Conservation (phyloP, 1,139 yeast genomes). For the Hansenula sp. region DNA sequence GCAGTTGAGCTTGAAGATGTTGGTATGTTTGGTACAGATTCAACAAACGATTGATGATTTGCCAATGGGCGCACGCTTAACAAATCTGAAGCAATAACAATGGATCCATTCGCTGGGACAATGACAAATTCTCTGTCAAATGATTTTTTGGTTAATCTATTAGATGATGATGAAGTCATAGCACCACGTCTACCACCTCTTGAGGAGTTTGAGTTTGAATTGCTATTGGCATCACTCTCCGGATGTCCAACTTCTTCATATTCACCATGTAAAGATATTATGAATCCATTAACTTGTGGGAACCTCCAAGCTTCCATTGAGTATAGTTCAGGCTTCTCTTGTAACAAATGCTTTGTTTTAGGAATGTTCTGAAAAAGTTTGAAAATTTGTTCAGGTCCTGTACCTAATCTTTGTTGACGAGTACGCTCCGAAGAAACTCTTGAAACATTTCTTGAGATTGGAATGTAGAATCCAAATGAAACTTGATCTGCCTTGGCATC, state of each 20-base stretch:
- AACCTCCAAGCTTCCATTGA: slow-evolving; percentile 77
- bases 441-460: slow-evolving; percentile 72
- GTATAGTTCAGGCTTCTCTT: slow-evolving; percentile 58
- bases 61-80: slow-evolving; percentile 64
- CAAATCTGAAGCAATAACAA: slow-evolving; percentile 83
- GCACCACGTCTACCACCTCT: slow-evolving; percentile 29
- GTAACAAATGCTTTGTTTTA: slow-evolving; percentile 65
- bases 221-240: slow-evolving; percentile 28
- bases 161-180: slow-evolving; percentile 28
- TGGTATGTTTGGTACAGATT: slow-evolving; percentile 12
- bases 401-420: slow-evolving; percentile 54
- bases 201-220: slow-evolving; percentile 18
- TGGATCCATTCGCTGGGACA: slow-evolving; percentile 65
- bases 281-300: slow-evolving; percentile 71
- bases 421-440: slow-evolving; percentile 60
- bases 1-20: slow-evolving; percentile 26
- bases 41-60: slow-evolving; percentile 40
- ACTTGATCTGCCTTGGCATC: slow-evolving; percentile 33
- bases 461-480: slow-evolving; percentile 63
- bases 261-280: slow-evolving; percentile 79
- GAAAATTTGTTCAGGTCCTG: slow-evolving; percentile 67
- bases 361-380: slow-evolving; percentile 68
- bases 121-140: slow-evolving; percentile 86
- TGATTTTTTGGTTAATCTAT: slow-evolving; percentile 59
- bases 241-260: slow-evolving; percentile 67